These are phyloP conservation scores for Anthracocystis setariae DNA, from an alignment of 1,284 basidiomycete species.

Conservation along the genomic window DNA sequence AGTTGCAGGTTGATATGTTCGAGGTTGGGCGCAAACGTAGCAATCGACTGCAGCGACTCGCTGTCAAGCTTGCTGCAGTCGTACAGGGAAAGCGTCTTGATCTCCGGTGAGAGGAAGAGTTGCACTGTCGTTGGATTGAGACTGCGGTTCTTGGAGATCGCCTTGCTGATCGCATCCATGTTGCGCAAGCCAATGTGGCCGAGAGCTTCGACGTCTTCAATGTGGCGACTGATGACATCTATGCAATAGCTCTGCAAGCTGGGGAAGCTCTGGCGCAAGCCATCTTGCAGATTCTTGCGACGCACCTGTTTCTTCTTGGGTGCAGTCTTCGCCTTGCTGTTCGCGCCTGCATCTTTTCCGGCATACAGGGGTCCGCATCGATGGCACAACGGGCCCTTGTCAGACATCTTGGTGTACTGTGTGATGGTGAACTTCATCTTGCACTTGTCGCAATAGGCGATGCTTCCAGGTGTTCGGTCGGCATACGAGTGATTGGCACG, in stretches of 20 bases:
- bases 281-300: slow-evolving; percentile 35
- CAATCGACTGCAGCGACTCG: slow-evolving; percentile 54
- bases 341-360: slow-evolving; percentile 20
- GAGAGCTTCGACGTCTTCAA: slow-evolving; percentile 88
- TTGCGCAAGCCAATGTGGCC: slow-evolving; percentile 79
- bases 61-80: slow-evolving; percentile 77
- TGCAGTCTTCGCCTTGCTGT: slow-evolving; percentile 28
- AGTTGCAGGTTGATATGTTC: slow-evolving; percentile 76
- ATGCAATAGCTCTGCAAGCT: slow-evolving; percentile 82
- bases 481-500: slow-evolving; percentile 69
- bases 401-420: slow-evolving; percentile 72
- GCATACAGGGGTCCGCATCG: slow-evolving; percentile 49
- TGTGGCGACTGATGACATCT: slow-evolving; percentile 84
- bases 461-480: slow-evolving; percentile 75
- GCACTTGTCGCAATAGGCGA: slow-evolving; percentile 84
- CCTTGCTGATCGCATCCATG: slow-evolving; percentile 68
- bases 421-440: slow-evolving; percentile 83
- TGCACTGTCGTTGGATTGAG: slow-evolving; percentile 79
- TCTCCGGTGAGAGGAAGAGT: slow-evolving; percentile 82
- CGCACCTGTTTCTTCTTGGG: slow-evolving; percentile 40
- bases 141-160: slow-evolving; percentile 84
- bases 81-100: slow-evolving; percentile 80
- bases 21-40: slow-evolving; percentile 57
- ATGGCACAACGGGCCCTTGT: slow-evolving; percentile 50
- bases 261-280: slow-evolving; percentile 70